Evolutionary conservation across 139 green algal genomes (phyloP).

Genomic region (Tetraselmis chui): DNA sequence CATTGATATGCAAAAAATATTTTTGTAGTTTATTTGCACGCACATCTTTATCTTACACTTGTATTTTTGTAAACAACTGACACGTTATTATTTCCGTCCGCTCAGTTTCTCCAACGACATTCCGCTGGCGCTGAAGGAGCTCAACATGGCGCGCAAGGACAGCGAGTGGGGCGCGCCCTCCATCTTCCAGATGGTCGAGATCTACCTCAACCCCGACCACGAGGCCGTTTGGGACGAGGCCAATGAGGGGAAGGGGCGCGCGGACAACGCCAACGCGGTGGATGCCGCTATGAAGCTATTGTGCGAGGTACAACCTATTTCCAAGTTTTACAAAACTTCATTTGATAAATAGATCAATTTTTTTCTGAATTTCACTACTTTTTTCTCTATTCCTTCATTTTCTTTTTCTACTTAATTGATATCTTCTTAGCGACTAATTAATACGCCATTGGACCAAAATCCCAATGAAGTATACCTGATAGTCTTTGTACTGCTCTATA

Average conservation of each 20-base stretch:
- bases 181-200: constrained; percentile 68
- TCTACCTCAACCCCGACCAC: constrained; percentile 72
- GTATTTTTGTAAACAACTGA: too few species aligned
- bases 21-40: constrained; percentile 11
- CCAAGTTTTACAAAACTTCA: too few species aligned
- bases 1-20: background rate
- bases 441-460: too few species aligned
- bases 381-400: too few species aligned
- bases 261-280: constrained; percentile 25
- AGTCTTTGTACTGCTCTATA: too few species aligned
- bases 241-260: constrained; percentile 25
- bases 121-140: constrained; percentile 46
- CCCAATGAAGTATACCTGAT: too few species aligned
- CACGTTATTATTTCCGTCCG: too few species aligned
- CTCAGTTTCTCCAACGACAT: constrained; percentile 38
- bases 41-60: too few species aligned
- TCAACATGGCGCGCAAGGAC: constrained; percentile 57
- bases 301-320: constrained; percentile 21
- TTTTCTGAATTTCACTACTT: too few species aligned
- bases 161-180: constrained; percentile 47
- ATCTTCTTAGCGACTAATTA: too few species aligned
- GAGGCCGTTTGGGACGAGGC: constrained; percentile 56
- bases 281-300: constrained; percentile 46
- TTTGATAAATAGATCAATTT: too few species aligned
- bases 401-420: too few species aligned